Evolutionary conservation across 768 basidiomycete species (phyloP).

Genomic region (Hysterangium stoloniferum): DNA sequence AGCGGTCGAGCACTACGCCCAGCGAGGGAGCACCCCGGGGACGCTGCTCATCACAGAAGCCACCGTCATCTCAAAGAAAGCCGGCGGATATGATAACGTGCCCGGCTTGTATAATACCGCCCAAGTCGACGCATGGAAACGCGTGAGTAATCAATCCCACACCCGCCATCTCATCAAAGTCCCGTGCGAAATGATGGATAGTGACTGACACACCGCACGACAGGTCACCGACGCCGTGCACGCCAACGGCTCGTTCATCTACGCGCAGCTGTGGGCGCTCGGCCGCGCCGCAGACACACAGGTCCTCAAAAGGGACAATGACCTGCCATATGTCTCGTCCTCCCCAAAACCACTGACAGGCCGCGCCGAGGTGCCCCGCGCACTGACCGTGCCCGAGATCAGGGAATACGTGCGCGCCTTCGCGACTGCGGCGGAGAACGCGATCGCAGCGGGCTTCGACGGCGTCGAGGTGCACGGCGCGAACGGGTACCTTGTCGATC

Average conservation of each 20-base stretch:
- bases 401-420: slow-evolving; percentile 42
- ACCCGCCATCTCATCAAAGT: not conserved
- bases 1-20: slow-evolving; percentile 13
- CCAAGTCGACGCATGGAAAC: slow-evolving; percentile 51
- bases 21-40: slow-evolving; percentile 16
- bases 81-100: slow-evolving; percentile 29
- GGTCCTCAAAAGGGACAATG: slow-evolving; percentile 23
- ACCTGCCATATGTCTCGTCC: slow-evolving; percentile 10
- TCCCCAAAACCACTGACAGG: slow-evolving; percentile 15
- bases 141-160: slow-evolving; percentile 23
- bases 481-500: slow-evolving; percentile 43
- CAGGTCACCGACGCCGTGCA: slow-evolving; percentile 54
- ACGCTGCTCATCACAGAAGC: slow-evolving; percentile 29
- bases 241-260: slow-evolving; percentile 42
- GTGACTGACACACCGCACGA: not conserved
- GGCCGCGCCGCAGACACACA: slow-evolving; percentile 35
- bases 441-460: slow-evolving; percentile 60
- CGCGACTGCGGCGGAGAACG: slow-evolving; percentile 46
- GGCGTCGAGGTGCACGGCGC: slow-evolving; percentile 43
- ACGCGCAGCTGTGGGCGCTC: slow-evolving; percentile 50
- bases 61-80: slow-evolving; percentile 22
- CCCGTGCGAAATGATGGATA: too few species aligned
- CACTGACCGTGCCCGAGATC: slow-evolving; percentile 41
- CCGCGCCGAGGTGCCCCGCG: slow-evolving; percentile 25
- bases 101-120: slow-evolving; percentile 59